Percentiles rank a stretch among this genome's conserved stretches.
Conservation (phyloP, 306 rosid genomes). For the Biancaea sappan region DNA sequence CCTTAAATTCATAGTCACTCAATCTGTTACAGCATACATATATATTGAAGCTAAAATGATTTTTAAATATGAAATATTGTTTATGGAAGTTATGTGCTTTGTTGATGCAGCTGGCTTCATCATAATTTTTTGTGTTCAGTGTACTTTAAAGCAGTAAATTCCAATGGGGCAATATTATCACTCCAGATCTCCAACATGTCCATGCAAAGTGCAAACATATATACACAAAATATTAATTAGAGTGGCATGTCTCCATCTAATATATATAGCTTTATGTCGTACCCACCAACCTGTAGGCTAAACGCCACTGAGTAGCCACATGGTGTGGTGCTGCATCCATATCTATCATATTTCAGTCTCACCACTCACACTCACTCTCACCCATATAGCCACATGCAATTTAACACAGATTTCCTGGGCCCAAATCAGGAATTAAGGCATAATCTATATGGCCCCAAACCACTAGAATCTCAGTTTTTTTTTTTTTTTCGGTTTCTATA, state of each 20-base stretch:
- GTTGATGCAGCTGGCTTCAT: constrained; percentile 16
- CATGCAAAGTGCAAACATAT: constrained; percentile 33
- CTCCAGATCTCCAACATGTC: constrained; percentile 20
- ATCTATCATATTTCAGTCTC: constrained; percentile 23
- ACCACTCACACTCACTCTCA: too few relatives aligned
- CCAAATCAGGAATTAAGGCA: constrained; percentile 48
- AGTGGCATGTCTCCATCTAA: constrained; percentile 40
- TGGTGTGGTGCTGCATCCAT: constrained; percentile 44
- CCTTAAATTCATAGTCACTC: too few relatives aligned
- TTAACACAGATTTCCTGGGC: constrained; percentile 54
- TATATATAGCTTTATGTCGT: constrained; percentile 32
- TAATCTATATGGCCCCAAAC: constrained; percentile 58
- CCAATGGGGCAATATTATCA: constrained; percentile 20
- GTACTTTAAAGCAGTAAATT: constrained; percentile 32
- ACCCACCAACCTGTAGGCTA: constrained; percentile 54
- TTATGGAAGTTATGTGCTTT: not conserved
- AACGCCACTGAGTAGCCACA: constrained; percentile 51
- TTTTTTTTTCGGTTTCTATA: too few relatives aligned
- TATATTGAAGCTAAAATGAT: not conserved
- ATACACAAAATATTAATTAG: constrained; percentile 10
- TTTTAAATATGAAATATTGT: constrained; percentile 1
- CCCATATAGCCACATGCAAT: constrained; percentile 26
- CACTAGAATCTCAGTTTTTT: constrained; percentile 37
- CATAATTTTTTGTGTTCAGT: not conserved
- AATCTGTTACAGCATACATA: not conserved